phyloP scores from a whole-genome alignment of 1,284 basidiomycete genomes.

The Rhodotorula mucilaginosa region DNA sequence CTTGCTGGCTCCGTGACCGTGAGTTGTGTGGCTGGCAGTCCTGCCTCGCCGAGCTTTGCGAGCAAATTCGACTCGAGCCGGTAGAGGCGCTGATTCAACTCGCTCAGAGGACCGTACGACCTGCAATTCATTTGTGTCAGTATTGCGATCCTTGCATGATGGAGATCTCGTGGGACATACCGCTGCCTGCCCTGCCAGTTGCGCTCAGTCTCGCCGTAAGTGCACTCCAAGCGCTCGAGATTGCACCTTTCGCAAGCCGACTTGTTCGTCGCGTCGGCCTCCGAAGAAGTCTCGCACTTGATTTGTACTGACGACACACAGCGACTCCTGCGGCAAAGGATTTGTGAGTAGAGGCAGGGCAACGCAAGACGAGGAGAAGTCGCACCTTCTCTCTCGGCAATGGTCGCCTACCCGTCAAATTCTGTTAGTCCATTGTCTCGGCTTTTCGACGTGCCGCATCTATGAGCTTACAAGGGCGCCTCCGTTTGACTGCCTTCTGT shows the following conservation, averaged over 20 bases:
- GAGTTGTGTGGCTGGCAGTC: background rate
- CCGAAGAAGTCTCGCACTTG: too few species aligned
- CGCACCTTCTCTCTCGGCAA: background rate
- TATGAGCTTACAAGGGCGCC: background rate
- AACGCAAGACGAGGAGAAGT: background rate
- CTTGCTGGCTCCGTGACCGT: too few species aligned
- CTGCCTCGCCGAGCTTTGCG: background rate
- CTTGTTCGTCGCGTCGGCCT: background rate
- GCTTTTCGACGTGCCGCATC: too few species aligned
- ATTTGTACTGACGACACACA: background rate
- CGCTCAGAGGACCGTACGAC: background rate
- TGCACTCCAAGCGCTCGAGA: background rate
- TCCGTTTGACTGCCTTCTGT: background rate
- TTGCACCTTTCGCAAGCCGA: background rate
- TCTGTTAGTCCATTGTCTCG: background rate
- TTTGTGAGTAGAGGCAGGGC: too few species aligned
- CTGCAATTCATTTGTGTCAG: background rate
- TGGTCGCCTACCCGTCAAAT: background rate
- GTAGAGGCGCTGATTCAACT: background rate
- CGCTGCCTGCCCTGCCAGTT: background rate
- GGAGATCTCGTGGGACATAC: background rate
- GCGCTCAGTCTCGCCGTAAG: background rate
- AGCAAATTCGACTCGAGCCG: background rate
- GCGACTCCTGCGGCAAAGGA: background rate
- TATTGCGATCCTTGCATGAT: background rate